Conservation (phyloP, 2,329 filamentous ascomycete species). For the Diaporthe vaccinii region DNA sequence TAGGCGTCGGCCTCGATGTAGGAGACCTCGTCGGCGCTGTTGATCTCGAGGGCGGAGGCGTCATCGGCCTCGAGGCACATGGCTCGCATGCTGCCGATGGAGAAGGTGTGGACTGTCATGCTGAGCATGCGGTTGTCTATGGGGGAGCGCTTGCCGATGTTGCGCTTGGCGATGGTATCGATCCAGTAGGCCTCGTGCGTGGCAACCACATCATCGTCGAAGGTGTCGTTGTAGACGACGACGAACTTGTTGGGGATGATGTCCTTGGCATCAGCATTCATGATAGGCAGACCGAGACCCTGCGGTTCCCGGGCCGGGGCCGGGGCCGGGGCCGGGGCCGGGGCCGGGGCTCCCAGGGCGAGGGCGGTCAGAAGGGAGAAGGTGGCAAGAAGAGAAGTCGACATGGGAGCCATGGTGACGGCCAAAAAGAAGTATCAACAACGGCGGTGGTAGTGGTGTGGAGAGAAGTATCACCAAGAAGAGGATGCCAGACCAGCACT, state of each 20-base stretch:
- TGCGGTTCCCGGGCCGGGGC: neutral
- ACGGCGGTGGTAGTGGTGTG: neutral
- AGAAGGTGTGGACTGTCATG: slow-evolving; percentile 60
- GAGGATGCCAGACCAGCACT: slow-evolving; percentile 34
- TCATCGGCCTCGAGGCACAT: slow-evolving; percentile 58
- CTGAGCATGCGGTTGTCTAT: slow-evolving; percentile 62
- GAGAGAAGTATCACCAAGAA: slow-evolving; percentile 16
- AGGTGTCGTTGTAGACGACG: slow-evolving; percentile 73
- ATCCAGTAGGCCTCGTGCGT: slow-evolving; percentile 64
- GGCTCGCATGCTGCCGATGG: slow-evolving; percentile 65
- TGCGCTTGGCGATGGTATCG: slow-evolving; percentile 67
- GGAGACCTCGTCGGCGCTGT: slow-evolving; percentile 56
- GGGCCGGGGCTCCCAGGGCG: slow-evolving; percentile 33
- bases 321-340: slow-evolving; percentile 7
- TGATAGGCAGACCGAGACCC: slow-evolving; percentile 59
- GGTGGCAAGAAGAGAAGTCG: slow-evolving; percentile 22
- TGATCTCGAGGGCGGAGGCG: slow-evolving; percentile 57
- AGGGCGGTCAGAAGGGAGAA: slow-evolving; percentile 35
- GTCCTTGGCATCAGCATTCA: slow-evolving; percentile 62
- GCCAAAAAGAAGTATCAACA: neutral
- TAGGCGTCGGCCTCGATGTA: slow-evolving; percentile 62
- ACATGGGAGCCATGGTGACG: slow-evolving; percentile 30
- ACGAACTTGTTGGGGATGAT: slow-evolving; percentile 72
- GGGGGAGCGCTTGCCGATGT: slow-evolving; percentile 64
- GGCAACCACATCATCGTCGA: slow-evolving; percentile 61